A percentile compares a stretch with the other conserved stretches of the same genome.
Evolutionary conservation across 768 basidiomycete species (phyloP).

Genomic region (Xerocomus spinulosus): DNA sequence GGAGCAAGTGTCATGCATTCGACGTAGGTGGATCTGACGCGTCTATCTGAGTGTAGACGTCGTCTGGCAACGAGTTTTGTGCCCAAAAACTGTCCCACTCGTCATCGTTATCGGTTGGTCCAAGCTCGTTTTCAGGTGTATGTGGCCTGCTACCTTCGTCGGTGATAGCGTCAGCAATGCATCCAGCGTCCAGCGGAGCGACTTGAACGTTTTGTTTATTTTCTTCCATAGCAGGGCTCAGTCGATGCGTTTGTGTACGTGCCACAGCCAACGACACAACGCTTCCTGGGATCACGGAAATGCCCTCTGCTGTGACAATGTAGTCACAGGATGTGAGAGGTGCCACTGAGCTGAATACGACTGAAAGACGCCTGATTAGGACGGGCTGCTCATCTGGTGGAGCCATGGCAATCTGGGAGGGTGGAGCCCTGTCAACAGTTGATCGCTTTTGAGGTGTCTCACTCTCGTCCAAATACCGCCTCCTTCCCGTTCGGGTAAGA

Average conservation of each 20-base stretch:
- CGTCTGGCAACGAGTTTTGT: slow-evolving; percentile 39
- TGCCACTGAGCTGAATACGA: slow-evolving; percentile 71
- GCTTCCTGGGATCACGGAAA: slow-evolving; percentile 35
- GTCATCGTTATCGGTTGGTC: slow-evolving; percentile 27
- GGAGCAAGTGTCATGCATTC: slow-evolving; percentile 12
- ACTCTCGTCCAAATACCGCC: slow-evolving; percentile 47
- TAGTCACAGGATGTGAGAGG: slow-evolving; percentile 66
- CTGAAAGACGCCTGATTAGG: slow-evolving; percentile 64
- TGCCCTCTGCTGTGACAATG: slow-evolving; percentile 59
- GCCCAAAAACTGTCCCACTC: slow-evolving; percentile 50
- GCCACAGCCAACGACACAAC: slow-evolving; percentile 6
- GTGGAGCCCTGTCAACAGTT: slow-evolving; percentile 7
- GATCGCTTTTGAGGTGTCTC: slow-evolving; percentile 28
- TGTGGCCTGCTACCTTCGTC: slow-evolving; percentile 7
- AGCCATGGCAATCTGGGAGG: background rate
- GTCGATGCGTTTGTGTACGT: background rate
- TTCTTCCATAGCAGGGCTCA: background rate
- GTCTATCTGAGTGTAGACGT: slow-evolving; percentile 26
- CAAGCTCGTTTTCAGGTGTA: slow-evolving; percentile 26
- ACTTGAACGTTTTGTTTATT: slow-evolving; percentile 16
- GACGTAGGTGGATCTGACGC: slow-evolving; percentile 1
- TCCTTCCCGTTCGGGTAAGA: slow-evolving; percentile 70
- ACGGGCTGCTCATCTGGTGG: slow-evolving; percentile 39
- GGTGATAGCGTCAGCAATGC: slow-evolving; percentile 25
- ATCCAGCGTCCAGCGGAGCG: slow-evolving; percentile 36